These are phyloP conservation scores for Gaultheria prostrata DNA, from an alignment of 148 eudicot genomes.

Conservation along the genomic window DNA sequence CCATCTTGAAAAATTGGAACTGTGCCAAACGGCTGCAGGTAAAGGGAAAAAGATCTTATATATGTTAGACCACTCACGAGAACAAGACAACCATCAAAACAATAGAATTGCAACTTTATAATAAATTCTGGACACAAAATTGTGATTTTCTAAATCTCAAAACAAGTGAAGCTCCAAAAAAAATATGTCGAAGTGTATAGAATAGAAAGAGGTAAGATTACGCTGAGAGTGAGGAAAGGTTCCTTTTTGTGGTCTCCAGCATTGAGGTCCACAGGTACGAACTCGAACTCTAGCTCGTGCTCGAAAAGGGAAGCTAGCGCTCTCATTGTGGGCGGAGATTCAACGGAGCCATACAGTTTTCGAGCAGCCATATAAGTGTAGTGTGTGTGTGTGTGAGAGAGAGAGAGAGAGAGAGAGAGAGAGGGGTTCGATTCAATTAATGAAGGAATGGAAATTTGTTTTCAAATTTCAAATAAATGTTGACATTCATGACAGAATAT, in stretches of 20 bases:
- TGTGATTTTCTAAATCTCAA: background rate
- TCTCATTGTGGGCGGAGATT: conserved; percentile 14
- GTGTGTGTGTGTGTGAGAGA: background rate
- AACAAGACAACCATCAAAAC: background rate
- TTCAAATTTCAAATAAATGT: no score
- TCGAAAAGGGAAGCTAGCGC: conserved; percentile 31
- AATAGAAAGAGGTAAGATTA: background rate
- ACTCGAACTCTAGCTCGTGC: conserved; percentile 35
- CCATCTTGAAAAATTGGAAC: conserved; percentile 43
- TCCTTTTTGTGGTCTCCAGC: conserved; percentile 30
- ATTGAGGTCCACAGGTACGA: conserved; percentile 22
- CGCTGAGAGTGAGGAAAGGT: conserved; percentile 27
- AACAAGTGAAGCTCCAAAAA: background rate
- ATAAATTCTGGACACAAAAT: background rate
- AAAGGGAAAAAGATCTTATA: background rate
- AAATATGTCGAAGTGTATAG: no score
- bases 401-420: background rate
- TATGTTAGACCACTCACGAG: background rate
- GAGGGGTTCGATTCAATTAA: no score
- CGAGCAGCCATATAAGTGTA: conserved; percentile 8
- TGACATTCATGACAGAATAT: no score
- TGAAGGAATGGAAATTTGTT: no score
- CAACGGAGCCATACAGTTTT: conserved; percentile 28
- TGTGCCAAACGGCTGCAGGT: conserved; percentile 42
- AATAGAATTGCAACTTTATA: no score